Conservation (phyloP, 2,329 filamentous ascomycete species). For the Dothideomycetes sp. region DNA sequence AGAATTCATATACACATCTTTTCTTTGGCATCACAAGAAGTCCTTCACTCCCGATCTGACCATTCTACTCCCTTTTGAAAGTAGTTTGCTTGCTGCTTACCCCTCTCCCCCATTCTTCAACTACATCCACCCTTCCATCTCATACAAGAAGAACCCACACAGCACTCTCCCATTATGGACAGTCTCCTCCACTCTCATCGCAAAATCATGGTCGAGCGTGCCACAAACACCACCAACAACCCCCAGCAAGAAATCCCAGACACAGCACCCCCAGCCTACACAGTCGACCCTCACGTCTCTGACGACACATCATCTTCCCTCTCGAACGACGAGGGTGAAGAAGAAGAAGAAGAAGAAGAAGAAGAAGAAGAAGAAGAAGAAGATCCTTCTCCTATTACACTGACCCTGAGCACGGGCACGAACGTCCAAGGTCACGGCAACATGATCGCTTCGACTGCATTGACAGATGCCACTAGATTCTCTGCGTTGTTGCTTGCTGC, state of each 20-base stretch:
- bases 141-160: not conserved
- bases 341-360: constrained; percentile 18
- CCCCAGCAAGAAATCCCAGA: constrained; percentile 12
- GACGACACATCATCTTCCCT: constrained; percentile 17
- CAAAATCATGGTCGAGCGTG: constrained; percentile 20
- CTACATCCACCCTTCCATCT: too few relatives aligned
- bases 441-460: constrained; percentile 33
- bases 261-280: constrained; percentile 21
- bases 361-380: constrained; percentile 15
- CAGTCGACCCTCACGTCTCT: not conserved
- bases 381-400: constrained; percentile 32
- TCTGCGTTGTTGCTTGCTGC: constrained; percentile 38
- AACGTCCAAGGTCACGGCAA: constrained; percentile 42
- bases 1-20: too few relatives aligned
- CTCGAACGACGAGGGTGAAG: constrained; percentile 17
- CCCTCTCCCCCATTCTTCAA: not conserved
- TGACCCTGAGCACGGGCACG: constrained; percentile 43
- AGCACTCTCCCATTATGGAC: constrained; percentile 16
- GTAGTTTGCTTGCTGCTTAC: not conserved
- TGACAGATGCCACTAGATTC: constrained; percentile 35
- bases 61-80: too few relatives aligned
- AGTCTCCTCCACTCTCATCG: constrained; percentile 19
- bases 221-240: constrained; percentile 15
- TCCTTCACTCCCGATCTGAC: too few relatives aligned
- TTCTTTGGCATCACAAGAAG: too few relatives aligned